Base-by-base conservation (phyloP, 2,329 filamentous ascomycete genomes). In the Sclerotinia nivalis region DNA sequence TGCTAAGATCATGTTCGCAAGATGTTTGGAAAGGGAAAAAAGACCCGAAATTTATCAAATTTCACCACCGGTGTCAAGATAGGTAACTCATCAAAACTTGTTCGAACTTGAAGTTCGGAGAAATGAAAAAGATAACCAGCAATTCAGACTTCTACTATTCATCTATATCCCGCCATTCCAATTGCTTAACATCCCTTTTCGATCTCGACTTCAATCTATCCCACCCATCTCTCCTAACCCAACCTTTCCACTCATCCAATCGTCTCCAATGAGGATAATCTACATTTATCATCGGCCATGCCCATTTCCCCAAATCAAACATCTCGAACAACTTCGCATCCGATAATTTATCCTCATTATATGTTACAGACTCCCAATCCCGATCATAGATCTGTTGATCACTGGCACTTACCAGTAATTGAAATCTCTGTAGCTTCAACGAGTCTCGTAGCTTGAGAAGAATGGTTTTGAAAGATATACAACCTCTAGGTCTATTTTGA, bases 291-390 rank as follows among this genome's bases (percentile, higher is more conserved):
- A 68, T 68, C 22, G 66, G 66, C 66, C 66, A 68, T 0, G 47
- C 47, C 55, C 66, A 68, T 37, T 54, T 68, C 2, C 66, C 56
- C 31, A 68, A 4, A 0, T 61, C 56, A n/a, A 68, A 68, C 56
- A 68, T 68, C 34, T 68, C 66, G 18, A 69, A 69, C 18, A 69
- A 64, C 18, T 69, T 69, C 13, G 58, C 67, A 52, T 69, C 67
- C 7, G 49, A 8, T 47, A 69, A 15, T 15, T 5, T 43, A 34
- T n/a, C 6, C 5, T 1, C 18, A 18, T 28, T 1, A 15, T 25
- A 25, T 1, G 28, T 4, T 9, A 56, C 8, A 2, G 7, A 9
- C 31, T 49, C 34, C 67, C 67, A 69, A 12, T 65, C 25, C 13
- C 47, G 58, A 49, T 64, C 28, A 34, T 64, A 69, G 37, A 65